Base-by-base conservation (phyloP, 352 stramenopile species). In the Phytophthora pinifolia region DNA sequence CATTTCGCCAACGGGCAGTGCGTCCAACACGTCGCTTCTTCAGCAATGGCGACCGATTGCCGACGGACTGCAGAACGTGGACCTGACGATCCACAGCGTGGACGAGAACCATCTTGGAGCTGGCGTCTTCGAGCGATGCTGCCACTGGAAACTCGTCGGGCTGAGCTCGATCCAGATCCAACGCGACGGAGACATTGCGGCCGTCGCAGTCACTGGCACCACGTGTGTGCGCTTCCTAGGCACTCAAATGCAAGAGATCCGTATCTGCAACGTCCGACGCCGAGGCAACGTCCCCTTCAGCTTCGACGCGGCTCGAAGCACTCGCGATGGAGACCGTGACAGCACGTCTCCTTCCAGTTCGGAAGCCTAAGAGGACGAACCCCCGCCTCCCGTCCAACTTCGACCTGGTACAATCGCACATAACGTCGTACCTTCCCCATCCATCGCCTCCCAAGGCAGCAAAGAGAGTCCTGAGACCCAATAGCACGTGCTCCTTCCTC, bases 31-130 rank as follows among this genome's bases (percentile, higher is more conserved):
- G 37, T 18, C 43, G 22, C 55, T 80, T 31, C 20, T 65, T 10
- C 31, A 63, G 13, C 71, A 80, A 47, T 80, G 71, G 71, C 54
- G 49, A 37, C 34, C 18, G 20, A 44, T 79, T 54, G 46, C 67
- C 30, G 64, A 74, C n/a, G 70, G 48, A 32, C 46, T 74, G 14
- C 63, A 72, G 37, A 72, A 74, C 49, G 41, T 74, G 14, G 62
- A 64, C 32, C 41, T 79, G 60, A 62, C 52, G 32, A 57, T 74
- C 20, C n/a, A 62, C 9, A 45, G 49, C 13, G 53, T 63, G 31
- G 22, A 70, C 6, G 54, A 70, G 34, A 51, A 12, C 13, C 18
- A 38, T 4, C 43, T 67, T 9, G 37, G 35, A 36, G 32, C 35
- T 48, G 44, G 32, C 22, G 27, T 50, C 17, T 50, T 59, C 25